A percentile compares a stretch with the other conserved stretches of the same genome.
Evolutionary conservation across 108 stramenopile species (phyloP).

Genomic region (Conticribra weissflogii): DNA sequence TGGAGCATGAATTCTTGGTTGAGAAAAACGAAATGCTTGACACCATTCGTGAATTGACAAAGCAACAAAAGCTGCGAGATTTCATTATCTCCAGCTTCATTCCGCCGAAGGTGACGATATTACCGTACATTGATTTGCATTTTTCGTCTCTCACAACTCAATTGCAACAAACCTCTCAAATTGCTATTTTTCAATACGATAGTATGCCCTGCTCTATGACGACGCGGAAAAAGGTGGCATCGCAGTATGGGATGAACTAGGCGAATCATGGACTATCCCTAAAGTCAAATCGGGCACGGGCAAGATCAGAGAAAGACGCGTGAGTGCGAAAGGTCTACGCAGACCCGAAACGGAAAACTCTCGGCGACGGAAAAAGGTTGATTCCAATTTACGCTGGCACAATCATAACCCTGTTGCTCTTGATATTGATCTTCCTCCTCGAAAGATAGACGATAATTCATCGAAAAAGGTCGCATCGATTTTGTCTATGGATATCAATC

Average conservation of each 20-base stretch:
- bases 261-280: slow-evolving; percentile 71
- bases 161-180: too few relatives aligned
- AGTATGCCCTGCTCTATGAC: slow-evolving; percentile 53
- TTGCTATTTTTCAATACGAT: neutral
- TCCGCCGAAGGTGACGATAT: slow-evolving; percentile 77
- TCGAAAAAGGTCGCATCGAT: slow-evolving; percentile 30
- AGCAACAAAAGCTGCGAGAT: slow-evolving; percentile 89
- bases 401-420: slow-evolving; percentile 69
- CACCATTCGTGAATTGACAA: slow-evolving; percentile 81
- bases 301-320: slow-evolving; percentile 48
- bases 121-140: too few relatives aligned
- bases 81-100: slow-evolving; percentile 78
- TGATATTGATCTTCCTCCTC: slow-evolving; percentile 65
- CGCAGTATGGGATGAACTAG: slow-evolving; percentile 80
- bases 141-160: too few relatives aligned
- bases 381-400: slow-evolving; percentile 74
- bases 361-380: slow-evolving; percentile 68
- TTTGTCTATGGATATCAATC: slow-evolving; percentile 42
- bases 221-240: slow-evolving; percentile 66
- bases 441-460: slow-evolving; percentile 44
- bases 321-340: slow-evolving; percentile 36
- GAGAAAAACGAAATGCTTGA: slow-evolving; percentile 87
- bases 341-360: slow-evolving; percentile 84
- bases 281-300: slow-evolving; percentile 11
- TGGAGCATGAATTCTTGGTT: slow-evolving; percentile 76